phyloP scores from a whole-genome alignment of 495 filamentous ascomycete species.

The Neurospora cerealis region DNA sequence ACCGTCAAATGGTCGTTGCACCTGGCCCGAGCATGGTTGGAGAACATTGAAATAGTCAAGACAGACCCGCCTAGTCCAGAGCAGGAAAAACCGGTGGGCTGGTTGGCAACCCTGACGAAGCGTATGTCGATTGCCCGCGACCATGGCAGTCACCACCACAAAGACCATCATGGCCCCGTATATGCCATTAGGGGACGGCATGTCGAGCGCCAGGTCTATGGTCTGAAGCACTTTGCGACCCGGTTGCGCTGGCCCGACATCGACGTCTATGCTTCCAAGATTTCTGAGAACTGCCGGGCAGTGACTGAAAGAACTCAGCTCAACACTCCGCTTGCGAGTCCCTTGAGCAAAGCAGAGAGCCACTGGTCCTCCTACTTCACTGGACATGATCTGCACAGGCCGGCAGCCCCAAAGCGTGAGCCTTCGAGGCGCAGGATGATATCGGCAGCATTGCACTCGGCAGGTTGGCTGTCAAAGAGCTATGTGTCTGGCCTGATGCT shows the following conservation, averaged over 20 bases:
- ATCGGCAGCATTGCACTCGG: slow-evolving; percentile 37
- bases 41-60: slow-evolving; percentile 51
- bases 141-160: slow-evolving; percentile 21
- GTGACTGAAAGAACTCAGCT: slow-evolving; percentile 31
- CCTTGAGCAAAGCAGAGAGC: slow-evolving; percentile 22
- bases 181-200: slow-evolving; percentile 36
- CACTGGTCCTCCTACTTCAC: slow-evolving; percentile 33
- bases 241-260: slow-evolving; percentile 46
- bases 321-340: slow-evolving; percentile 28
- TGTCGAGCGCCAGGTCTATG: slow-evolving; percentile 41
- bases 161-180: slow-evolving; percentile 21
- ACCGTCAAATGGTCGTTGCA: slow-evolving; percentile 76
- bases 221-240: slow-evolving; percentile 48
- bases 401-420: slow-evolving; percentile 14
- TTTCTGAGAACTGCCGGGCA: slow-evolving; percentile 30
- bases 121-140: slow-evolving; percentile 36
- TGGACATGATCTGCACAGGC: not conserved
- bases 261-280: slow-evolving; percentile 25
- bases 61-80: slow-evolving; percentile 25
- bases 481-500: slow-evolving; percentile 72
- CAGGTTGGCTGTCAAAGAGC: slow-evolving; percentile 73
- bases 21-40: slow-evolving; percentile 63
- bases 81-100: slow-evolving; percentile 29
- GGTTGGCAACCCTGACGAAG: slow-evolving; percentile 44
- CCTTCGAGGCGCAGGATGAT: slow-evolving; percentile 26